These are phyloP conservation scores for Termitomyces sp. DNA, from an alignment of 1,284 basidiomycete genomes.

Conservation along the genomic window DNA sequence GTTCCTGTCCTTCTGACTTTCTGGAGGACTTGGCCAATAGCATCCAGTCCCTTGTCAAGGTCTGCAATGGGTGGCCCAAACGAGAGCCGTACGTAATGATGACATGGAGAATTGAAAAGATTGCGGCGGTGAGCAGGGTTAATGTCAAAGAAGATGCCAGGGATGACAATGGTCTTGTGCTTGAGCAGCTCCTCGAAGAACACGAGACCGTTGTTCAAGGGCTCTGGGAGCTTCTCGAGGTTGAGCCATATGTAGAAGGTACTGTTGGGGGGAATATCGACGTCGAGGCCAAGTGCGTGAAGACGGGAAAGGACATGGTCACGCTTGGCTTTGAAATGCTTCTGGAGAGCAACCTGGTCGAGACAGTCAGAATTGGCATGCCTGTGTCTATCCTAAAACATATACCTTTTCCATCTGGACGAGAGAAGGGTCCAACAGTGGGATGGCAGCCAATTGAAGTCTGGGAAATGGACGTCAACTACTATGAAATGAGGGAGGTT, in stretches of 20 bases:
- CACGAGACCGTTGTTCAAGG: conserved; percentile 84
- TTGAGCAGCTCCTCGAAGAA: conserved; percentile 96
- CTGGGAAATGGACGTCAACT: conserved; percentile 30
- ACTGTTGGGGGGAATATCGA: conserved; percentile 67
- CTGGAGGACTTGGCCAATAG: conserved; percentile 75
- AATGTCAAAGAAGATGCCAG: conserved; percentile 87
- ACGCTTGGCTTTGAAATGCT: conserved; percentile 86
- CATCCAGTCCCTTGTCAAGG: conserved; percentile 84
- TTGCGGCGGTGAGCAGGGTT: conserved; percentile 81
- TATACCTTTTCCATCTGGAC: conserved; percentile 67
- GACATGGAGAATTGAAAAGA: conserved; percentile 88
- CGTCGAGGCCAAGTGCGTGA: conserved; percentile 70
- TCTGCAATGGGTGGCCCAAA: conserved; percentile 85
- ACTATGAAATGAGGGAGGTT: neutral
- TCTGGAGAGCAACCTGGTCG: conserved; percentile 66
- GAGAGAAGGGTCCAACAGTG: conserved; percentile 67
- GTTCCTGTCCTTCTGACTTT: conserved; percentile 63
- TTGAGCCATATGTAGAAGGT: conserved; percentile 94
- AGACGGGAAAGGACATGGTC: conserved; percentile 87
- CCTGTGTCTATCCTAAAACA: conserved; percentile 2
- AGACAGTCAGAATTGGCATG: neutral
- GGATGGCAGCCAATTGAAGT: conserved; percentile 81
- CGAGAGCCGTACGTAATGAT: conserved; percentile 81
- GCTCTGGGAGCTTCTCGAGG: conserved; percentile 70
- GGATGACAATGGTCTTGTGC: conserved; percentile 86